phyloP scores from a whole-genome alignment of 768 basidiomycete species.

The Lentinula raphanica region DNA sequence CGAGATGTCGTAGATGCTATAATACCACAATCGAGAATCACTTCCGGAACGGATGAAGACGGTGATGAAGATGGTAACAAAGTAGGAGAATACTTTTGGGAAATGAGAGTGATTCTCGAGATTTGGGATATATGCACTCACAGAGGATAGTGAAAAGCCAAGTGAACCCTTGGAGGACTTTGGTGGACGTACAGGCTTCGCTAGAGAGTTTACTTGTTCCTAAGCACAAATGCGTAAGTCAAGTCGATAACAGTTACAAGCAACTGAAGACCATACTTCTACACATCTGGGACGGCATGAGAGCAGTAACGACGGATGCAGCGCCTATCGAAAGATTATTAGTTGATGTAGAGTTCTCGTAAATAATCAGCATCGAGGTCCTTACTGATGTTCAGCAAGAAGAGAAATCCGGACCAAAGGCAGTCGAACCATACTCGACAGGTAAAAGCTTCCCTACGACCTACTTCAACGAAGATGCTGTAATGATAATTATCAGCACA shows the following conservation, averaged over 20 bases:
- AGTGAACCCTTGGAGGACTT: slow-evolving; percentile 53
- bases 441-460: slow-evolving; percentile 43
- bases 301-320: slow-evolving; percentile 43
- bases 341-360: slow-evolving; percentile 1
- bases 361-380: neutral
- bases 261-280: slow-evolving; percentile 19
- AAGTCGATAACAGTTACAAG: neutral
- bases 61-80: slow-evolving; percentile 41
- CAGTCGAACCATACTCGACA: slow-evolving; percentile 72
- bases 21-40: slow-evolving; percentile 48
- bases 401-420: slow-evolving; percentile 54
- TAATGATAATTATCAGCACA: slow-evolving; percentile 3
- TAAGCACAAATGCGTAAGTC: neutral
- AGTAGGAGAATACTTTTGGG: slow-evolving; percentile 51
- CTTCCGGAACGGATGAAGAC: slow-evolving; percentile 36
- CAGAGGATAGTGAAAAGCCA: slow-evolving; percentile 44
- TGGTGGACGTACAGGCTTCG: slow-evolving; percentile 46
- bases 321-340: too few relatives aligned
- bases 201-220: neutral
- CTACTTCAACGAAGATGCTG: slow-evolving; percentile 56
- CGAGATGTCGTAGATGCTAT: slow-evolving; percentile 40
- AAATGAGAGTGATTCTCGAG: slow-evolving; percentile 5
- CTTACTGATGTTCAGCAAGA: slow-evolving; percentile 57
- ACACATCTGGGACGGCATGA: slow-evolving; percentile 33
- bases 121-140: slow-evolving; percentile 19